Percentiles rank a stretch among this genome's conserved stretches.
Conservation (phyloP, 2,329 filamentous ascomycete species). For the Helicocarpus griseus region DNA sequence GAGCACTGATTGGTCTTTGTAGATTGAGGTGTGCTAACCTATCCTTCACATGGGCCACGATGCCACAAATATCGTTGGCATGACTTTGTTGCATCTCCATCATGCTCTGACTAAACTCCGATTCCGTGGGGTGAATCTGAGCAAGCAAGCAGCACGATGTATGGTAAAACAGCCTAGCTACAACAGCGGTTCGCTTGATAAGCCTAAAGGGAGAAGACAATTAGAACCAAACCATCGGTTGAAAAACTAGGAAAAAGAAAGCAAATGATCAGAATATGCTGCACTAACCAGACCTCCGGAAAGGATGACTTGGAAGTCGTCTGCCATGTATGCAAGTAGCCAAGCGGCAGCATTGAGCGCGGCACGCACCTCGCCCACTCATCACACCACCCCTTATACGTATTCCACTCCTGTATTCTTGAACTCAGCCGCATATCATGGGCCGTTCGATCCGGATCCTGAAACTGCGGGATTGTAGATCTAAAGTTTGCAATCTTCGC, state of each 20-base stretch:
- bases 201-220: slow-evolving; percentile 46
- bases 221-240: not conserved
- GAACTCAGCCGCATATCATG: slow-evolving; percentile 56
- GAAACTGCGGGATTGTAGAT: slow-evolving; percentile 54
- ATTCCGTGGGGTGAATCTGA: slow-evolving; percentile 63
- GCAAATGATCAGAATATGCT: not conserved
- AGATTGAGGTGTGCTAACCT: slow-evolving; percentile 37
- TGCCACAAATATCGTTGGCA: slow-evolving; percentile 78
- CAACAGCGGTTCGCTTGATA: slow-evolving; percentile 69
- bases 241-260: not conserved
- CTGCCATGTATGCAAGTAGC: slow-evolving; percentile 60
- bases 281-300: slow-evolving; percentile 69
- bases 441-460: slow-evolving; percentile 45
- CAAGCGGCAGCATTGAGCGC: slow-evolving; percentile 77
- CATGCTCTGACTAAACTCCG: slow-evolving; percentile 56
- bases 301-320: slow-evolving; percentile 64
- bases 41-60: slow-evolving; percentile 76
- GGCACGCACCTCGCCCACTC: slow-evolving; percentile 72
- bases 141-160: slow-evolving; percentile 72
- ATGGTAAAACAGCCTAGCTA: slow-evolving; percentile 81
- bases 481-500: slow-evolving; percentile 82
- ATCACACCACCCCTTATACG: slow-evolving; percentile 71
- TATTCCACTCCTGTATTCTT: slow-evolving; percentile 66
- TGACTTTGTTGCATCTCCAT: slow-evolving; percentile 60
- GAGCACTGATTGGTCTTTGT: too few species aligned